Evolutionary conservation across 2,329 filamentous ascomycete genomes (phyloP).

Genomic region (Biscogniauxia mediterranea): DNA sequence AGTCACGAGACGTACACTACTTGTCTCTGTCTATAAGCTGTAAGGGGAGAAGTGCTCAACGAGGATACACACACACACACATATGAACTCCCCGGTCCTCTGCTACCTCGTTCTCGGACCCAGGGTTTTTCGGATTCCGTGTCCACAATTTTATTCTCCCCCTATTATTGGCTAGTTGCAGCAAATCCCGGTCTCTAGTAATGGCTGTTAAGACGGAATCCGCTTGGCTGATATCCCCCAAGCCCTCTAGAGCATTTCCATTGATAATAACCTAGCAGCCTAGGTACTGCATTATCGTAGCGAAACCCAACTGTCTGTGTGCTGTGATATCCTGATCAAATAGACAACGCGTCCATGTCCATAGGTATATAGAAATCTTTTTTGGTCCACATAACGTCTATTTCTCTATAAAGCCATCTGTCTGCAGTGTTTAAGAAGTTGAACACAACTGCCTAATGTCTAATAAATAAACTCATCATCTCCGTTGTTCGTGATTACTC

Average conservation of each 20-base stretch:
- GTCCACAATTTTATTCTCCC: not conserved
- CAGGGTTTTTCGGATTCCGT: not conserved
- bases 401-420: not conserved
- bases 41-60: not conserved
- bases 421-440: not conserved
- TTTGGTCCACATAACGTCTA: too few species aligned
- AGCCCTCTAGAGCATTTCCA: not conserved
- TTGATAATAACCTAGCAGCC: too few species aligned
- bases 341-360: too few species aligned
- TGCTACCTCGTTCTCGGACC: not conserved
- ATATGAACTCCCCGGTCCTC: too few species aligned
- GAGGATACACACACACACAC: too few species aligned
- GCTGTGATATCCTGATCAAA: too few species aligned
- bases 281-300: not conserved
- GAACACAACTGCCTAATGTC: not conserved
- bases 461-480: too few species aligned
- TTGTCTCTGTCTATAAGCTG: not conserved
- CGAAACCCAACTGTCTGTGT: not conserved
- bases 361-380: too few species aligned
- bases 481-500: not conserved
- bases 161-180: not conserved
- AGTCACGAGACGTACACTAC: not conserved
- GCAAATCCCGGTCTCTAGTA: not conserved
- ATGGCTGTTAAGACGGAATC: not conserved
- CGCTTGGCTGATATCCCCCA: not conserved